Evolutionary conservation across 805 yeast species (phyloP), one percentile per base, ranked within the genome.

Genomic region (Tetrapisispora phaffii): DNA sequence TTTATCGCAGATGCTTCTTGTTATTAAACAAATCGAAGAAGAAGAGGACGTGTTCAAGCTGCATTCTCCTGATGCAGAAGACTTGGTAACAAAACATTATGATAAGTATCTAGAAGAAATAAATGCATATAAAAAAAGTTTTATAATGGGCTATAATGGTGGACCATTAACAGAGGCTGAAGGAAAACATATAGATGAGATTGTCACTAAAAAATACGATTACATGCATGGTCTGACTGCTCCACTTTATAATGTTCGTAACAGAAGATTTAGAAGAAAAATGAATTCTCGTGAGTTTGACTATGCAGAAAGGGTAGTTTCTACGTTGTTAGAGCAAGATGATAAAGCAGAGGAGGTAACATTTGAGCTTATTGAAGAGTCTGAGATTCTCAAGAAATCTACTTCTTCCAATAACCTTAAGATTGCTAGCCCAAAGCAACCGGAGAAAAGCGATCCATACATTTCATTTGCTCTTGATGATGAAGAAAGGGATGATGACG

Each of bases 181-280:
- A 46, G 50, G 58, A 16, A 55, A 52, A 26, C 48, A 57, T 41
- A 28, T 56, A 17, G 54, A 54, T 12, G 51, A 58, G 23, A 53
- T 61, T 19, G 53, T 53, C 2, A 33, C 44, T 34, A 59, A 60
- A 29, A 49, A 50, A 0, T 62, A 63, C 36, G 69, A 63, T 32
- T 76, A 71, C 53, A 78, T 76, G n/a, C 86, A 85, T 62, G 98
- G 98, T 7, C 60, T 93, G 17, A 77, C 93, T 0, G 81, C 86
- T 7, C 96, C 97, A 0, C 70, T 85, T 66, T 75, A 77, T 55
- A 79, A 82, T 52, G 83, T 82, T 2, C 71, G 78, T 36, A 75
- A 82, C 48, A 69, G 87, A 37, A 72, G 93, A 48, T 81, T 85
- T 58, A 79, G 86, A 41, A 76, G 82, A 44, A 78, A 82, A 47